phyloP scores from a whole-genome alignment of 1,139 yeast species.

The Suhomyces anneliseae region DNA sequence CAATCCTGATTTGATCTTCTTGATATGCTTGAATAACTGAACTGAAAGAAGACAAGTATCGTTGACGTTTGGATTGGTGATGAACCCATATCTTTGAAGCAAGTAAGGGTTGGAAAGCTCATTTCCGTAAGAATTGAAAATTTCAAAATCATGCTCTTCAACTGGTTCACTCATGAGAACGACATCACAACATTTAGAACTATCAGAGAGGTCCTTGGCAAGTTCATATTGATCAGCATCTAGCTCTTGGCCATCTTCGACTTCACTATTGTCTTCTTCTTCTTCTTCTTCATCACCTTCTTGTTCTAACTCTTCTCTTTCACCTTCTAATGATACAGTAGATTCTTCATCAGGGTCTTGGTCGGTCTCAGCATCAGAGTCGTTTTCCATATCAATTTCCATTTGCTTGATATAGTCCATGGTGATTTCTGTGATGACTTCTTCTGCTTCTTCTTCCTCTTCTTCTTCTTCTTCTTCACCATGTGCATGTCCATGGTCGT shows the following conservation, averaged over 20 bases:
- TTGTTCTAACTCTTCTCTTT: constrained; percentile 12
- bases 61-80: constrained; percentile 52
- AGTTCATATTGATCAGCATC: constrained; percentile 23
- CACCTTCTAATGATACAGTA: constrained; percentile 24
- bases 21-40: constrained; percentile 48
- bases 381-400: constrained; percentile 28
- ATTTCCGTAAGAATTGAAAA: constrained; percentile 80
- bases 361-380: constrained; percentile 32
- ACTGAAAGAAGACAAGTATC: constrained; percentile 59
- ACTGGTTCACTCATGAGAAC: constrained; percentile 41
- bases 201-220: constrained; percentile 33
- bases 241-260: constrained; percentile 4
- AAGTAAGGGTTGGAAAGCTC: constrained; percentile 61
- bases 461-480: constrained; percentile 7
- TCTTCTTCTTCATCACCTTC: background rate
- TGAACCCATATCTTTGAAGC: constrained; percentile 75
- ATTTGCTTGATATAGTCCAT: constrained; percentile 36
- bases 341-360: constrained; percentile 25
- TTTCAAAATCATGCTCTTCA: constrained; percentile 48
- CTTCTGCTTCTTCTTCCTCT: constrained; percentile 8
- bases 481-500: too few species aligned
- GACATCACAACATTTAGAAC: constrained; percentile 58
- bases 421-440: constrained; percentile 31
- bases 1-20: constrained; percentile 24
- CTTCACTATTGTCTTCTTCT: background rate